Evolutionary conservation across 495 filamentous ascomycete species (phyloP).

Genomic region (Penicillium robsamsonii): DNA sequence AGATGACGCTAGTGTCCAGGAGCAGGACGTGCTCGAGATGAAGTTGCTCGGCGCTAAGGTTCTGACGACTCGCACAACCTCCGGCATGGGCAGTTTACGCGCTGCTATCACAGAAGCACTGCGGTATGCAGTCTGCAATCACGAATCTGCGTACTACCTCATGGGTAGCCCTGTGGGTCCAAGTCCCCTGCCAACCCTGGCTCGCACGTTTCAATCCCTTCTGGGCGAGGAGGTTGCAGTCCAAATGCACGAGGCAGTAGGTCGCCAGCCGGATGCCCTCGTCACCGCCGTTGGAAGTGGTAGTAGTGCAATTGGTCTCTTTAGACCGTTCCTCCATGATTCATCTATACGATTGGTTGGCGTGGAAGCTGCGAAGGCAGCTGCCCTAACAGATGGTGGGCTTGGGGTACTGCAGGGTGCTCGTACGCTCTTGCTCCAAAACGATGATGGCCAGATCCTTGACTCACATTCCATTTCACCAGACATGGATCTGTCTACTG

Average conservation of each 20-base stretch:
- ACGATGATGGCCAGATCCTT: constrained; percentile 32
- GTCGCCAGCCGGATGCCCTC: constrained; percentile 30
- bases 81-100: constrained; percentile 31
- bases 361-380: constrained; percentile 29
- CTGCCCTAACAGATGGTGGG: constrained; percentile 27
- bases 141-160: constrained; percentile 34
- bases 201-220: constrained; percentile 35
- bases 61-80: constrained; percentile 26
- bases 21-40: constrained; percentile 31
- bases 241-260: constrained; percentile 23
- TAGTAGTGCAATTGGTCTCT: constrained; percentile 31
- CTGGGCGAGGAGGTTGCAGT: constrained; percentile 35
- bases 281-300: constrained; percentile 32
- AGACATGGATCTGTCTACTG: constrained; percentile 34
- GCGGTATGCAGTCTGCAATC: constrained; percentile 32
- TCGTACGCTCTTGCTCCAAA: constrained; percentile 34
- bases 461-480: constrained; percentile 34
- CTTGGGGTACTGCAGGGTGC: constrained; percentile 35
- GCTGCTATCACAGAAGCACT: constrained; percentile 37
- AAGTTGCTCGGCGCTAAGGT: constrained; percentile 32
- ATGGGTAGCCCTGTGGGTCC: constrained; percentile 36
- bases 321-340: constrained; percentile 29
- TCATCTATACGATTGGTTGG: constrained; percentile 22
- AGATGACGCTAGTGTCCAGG: constrained; percentile 29
- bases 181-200: constrained; percentile 30